Evolutionary conservation across 2,329 filamentous ascomycete species (phyloP).

Genomic region (Biscogniauxia marginata): DNA sequence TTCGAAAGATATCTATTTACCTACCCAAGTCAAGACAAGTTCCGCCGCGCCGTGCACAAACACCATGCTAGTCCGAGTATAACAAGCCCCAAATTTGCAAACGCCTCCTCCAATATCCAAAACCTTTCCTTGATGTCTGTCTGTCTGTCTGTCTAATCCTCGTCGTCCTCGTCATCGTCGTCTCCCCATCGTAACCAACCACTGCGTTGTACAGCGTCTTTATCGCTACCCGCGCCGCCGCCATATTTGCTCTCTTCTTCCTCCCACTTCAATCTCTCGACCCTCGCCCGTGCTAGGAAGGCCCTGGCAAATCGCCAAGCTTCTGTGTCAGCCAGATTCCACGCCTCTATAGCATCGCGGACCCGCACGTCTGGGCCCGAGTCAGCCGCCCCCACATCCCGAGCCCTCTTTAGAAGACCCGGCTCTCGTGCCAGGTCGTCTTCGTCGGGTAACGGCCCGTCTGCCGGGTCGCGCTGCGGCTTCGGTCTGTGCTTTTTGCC

Average conservation of each 20-base stretch:
- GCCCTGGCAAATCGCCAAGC: constrained; percentile 74
- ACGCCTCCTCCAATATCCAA: neutral
- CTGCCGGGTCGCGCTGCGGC: constrained; percentile 44
- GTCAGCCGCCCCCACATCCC: constrained; percentile 46
- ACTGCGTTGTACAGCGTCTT: constrained; percentile 33
- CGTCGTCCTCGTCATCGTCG: constrained; percentile 24
- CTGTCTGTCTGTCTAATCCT: no score
- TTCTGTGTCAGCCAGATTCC: constrained; percentile 72
- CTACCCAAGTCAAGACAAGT: neutral
- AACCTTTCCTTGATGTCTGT: neutral
- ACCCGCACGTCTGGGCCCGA: constrained; percentile 44
- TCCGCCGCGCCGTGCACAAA: constrained; percentile 18
- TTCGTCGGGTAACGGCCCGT: constrained; percentile 50
- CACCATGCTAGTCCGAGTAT: constrained; percentile 16
- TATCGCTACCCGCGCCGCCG: constrained; percentile 57
- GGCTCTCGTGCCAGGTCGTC: constrained; percentile 56
- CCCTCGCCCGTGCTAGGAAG: constrained; percentile 59
- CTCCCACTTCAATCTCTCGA: constrained; percentile 69
- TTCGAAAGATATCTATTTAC: neutral
- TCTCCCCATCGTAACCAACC: constrained; percentile 36
- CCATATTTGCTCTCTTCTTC: constrained; percentile 65
- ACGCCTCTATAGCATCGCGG: constrained; percentile 59
- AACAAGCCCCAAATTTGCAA: neutral
- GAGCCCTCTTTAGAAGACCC: constrained; percentile 52
- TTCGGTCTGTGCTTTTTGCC: constrained; percentile 54